Percentiles rank a stretch among this genome's conserved stretches.
phyloP scores from a whole-genome alignment of 345 rosid genomes.

The Aegle marmelos region DNA sequence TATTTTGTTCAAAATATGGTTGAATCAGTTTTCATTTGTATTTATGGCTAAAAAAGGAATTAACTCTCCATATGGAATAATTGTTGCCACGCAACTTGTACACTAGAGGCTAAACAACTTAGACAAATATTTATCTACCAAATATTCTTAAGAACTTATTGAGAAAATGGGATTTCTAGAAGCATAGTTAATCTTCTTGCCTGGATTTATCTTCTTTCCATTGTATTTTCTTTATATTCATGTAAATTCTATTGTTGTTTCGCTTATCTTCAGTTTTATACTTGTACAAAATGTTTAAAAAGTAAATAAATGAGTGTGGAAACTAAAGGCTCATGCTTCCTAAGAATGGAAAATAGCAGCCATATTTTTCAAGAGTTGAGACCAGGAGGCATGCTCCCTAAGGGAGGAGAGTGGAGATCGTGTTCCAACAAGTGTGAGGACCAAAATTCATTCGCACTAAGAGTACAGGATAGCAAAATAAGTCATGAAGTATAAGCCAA shows the following conservation, averaged over 20 bases:
- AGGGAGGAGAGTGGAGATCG: too few relatives aligned
- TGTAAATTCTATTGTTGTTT: not conserved
- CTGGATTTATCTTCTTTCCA: not conserved
- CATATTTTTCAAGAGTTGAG: too few relatives aligned
- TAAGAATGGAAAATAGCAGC: too few relatives aligned
- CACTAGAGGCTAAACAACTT: not conserved
- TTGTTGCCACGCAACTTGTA: not conserved
- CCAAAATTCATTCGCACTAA: too few relatives aligned
- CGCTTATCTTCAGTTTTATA: not conserved
- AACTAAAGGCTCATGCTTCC: too few relatives aligned
- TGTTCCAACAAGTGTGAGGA: too few relatives aligned
- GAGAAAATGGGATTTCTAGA: too few relatives aligned
- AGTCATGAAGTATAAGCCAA: too few relatives aligned
- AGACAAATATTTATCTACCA: not conserved
- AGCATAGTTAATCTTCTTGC: not conserved
- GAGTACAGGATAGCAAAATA: too few relatives aligned
- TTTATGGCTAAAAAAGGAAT: not conserved
- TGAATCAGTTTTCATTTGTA: not conserved
- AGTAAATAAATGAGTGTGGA: too few relatives aligned
- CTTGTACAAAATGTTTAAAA: too few relatives aligned
- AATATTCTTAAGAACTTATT: not conserved
- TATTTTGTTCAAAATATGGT: not conserved
- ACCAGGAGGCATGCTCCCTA: too few relatives aligned
- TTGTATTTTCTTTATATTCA: not conserved
- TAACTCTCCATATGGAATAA: not conserved